Percentiles rank a stretch among this genome's conserved stretches.
Evolutionary conservation across 2,329 filamentous ascomycete genomes (phyloP).

Genomic region (Lasiodiplodia gonubiensis): DNA sequence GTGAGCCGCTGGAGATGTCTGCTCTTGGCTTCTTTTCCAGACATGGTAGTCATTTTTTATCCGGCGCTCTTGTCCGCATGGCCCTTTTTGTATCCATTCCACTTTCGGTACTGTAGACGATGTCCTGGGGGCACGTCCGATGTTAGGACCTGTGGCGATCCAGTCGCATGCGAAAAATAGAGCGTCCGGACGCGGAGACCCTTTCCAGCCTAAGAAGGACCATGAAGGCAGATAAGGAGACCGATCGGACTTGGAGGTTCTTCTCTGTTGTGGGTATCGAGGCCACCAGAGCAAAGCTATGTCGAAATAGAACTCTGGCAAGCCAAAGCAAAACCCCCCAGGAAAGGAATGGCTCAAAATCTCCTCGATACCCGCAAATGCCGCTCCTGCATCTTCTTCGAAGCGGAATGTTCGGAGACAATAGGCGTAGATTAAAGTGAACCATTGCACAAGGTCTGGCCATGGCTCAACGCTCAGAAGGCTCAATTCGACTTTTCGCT

Average conservation of each 20-base stretch:
- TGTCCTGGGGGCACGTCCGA: background rate
- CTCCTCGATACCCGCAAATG: background rate
- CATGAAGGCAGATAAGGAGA: background rate
- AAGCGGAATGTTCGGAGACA: background rate
- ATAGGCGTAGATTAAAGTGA: accelerated
- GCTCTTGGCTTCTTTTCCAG: background rate
- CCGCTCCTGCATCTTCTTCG: background rate
- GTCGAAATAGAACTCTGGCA: background rate
- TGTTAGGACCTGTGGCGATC: background rate
- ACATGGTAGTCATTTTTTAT: background rate
- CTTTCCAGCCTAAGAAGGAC: background rate
- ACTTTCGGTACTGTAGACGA: background rate
- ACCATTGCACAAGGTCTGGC: background rate
- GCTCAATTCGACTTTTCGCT: background rate
- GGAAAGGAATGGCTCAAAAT: background rate
- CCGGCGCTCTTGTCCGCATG: background rate
- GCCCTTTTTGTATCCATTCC: background rate
- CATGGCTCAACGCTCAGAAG: background rate
- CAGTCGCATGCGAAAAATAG: background rate
- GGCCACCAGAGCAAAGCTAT: background rate
- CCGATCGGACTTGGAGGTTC: background rate
- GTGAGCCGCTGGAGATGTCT: background rate
- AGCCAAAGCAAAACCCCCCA: background rate
- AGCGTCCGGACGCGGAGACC: background rate
- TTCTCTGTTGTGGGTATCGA: background rate